Base-by-base conservation (phyloP, 1,284 basidiomycete genomes). In the Moniliophthora roreri region DNA sequence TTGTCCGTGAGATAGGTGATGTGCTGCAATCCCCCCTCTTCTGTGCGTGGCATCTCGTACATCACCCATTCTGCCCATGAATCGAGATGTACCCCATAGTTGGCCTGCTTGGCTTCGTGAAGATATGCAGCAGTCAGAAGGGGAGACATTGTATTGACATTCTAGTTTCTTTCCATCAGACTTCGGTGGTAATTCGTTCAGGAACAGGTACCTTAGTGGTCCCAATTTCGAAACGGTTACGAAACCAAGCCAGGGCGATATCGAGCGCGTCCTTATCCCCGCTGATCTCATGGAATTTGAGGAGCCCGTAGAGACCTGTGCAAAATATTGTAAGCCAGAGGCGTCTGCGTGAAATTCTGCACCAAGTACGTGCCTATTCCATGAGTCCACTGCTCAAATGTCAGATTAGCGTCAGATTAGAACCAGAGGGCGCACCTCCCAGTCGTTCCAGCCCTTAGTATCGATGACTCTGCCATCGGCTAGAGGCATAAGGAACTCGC, bases 11-110 rank as follows among this genome's bases (percentile, higher is more conserved):
- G 65, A 65, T 85, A 85, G 4, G 83, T 85, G 59, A 78, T 81
- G 59, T 87, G 84, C 62, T 85, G 82, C 40, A 85, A 72, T 3
- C 84, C 82, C 6, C 76, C 76, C 63, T 84, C 82, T 50, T 80
- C 72, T 9, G 83, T 83, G 23, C 75, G 68, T 1, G 81, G 81
- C 66, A 85, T 74, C 36, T 77, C 79, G 57, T 82, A 69, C 80
- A 85, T 84, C 23, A 77, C 76, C 81, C 81, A 87, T 60, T 85
- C 82, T 4, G 79, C 83, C 84, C 84, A 87, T 13, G 82, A 77
- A 51, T 83, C 78, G 21, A 84, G 67, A 62, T 81, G 78, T 1
- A 69, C 68, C 20, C 54, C 57, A 64, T 76, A 81, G 54, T 74
- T 64, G 4, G 67, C 73, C 2, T 68, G 63, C 42, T 70, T 68